Evolutionary conservation across 345 rosid genomes (phyloP).

Genomic region (Acer negundo): DNA sequence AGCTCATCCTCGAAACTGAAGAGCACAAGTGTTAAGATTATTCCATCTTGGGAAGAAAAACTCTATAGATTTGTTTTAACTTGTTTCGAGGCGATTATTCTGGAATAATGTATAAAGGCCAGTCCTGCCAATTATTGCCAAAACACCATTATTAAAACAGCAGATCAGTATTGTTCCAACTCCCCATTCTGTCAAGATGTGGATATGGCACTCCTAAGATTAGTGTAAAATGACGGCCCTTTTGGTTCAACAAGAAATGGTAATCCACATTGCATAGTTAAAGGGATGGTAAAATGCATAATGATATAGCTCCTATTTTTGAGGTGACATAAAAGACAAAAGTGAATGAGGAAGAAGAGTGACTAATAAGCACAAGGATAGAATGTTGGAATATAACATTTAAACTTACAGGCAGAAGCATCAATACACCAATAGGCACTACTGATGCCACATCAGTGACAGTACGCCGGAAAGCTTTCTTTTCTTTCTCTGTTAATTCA

Average conservation of each 20-base stretch:
- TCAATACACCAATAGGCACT: constrained; percentile 84
- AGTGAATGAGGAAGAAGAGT: background rate
- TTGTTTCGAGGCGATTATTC: no score
- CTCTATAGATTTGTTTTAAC: background rate
- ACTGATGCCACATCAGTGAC: constrained; percentile 91
- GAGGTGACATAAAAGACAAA: background rate
- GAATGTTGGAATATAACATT: background rate
- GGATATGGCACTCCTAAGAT: background rate
- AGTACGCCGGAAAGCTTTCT: constrained; percentile 77
- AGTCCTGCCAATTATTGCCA: no score
- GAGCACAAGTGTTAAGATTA: background rate
- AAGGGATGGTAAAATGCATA: background rate
- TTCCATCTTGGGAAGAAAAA: background rate
- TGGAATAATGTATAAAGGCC: background rate
- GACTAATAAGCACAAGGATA: background rate
- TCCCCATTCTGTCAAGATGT: background rate
- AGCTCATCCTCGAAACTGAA: background rate
- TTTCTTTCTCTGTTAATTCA: constrained; percentile 85
- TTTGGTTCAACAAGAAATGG: background rate
- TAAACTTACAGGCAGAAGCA: constrained; percentile 96
- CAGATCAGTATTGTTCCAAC: background rate
- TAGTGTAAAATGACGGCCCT: constrained; percentile 3
- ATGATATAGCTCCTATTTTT: background rate
- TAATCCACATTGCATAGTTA: background rate
- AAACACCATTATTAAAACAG: no score